Percentiles rank a stretch among this genome's conserved stretches.
Evolutionary conservation across 2,329 filamentous ascomycete genomes (phyloP).

Genomic region (Penicillium sp.): DNA sequence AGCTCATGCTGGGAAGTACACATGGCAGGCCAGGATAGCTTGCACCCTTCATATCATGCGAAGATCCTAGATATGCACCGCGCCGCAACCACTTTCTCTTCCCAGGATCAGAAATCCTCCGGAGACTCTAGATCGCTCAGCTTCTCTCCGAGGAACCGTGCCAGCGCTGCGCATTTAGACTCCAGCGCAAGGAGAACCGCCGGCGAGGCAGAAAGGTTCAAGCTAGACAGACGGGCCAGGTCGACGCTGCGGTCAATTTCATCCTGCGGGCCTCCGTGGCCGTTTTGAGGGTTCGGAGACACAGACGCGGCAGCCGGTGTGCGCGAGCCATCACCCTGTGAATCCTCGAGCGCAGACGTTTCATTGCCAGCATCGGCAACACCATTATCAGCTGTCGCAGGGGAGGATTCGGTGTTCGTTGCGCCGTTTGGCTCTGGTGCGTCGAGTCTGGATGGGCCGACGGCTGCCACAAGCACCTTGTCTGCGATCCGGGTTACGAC

Average conservation of each 20-base stretch:
- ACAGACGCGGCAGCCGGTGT: slow-evolving; percentile 9
- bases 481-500: slow-evolving; percentile 45
- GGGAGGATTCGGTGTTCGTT: slow-evolving; percentile 2
- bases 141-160: slow-evolving; percentile 42
- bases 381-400: slow-evolving; percentile 1
- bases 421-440: not conserved
- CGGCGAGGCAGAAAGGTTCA: slow-evolving; percentile 42
- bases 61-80: not conserved
- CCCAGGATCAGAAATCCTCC: slow-evolving; percentile 38
- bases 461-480: slow-evolving; percentile 44
- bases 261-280: slow-evolving; percentile 36
- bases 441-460: slow-evolving; percentile 38
- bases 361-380: slow-evolving; percentile 5
- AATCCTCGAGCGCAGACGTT: slow-evolving; percentile 7
- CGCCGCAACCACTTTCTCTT: not conserved
- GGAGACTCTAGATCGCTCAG: slow-evolving; percentile 43
- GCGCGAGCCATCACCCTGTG: slow-evolving; percentile 15
- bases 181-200: slow-evolving; percentile 43
- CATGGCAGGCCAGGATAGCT: not conserved
- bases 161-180: slow-evolving; percentile 45
- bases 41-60: not conserved
- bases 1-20: not conserved
- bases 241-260: slow-evolving; percentile 43
- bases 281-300: slow-evolving; percentile 21
- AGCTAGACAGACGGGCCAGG: slow-evolving; percentile 38